Base-by-base conservation (phyloP, 2,329 filamentous ascomycete species). In the Claviceps capensis region DNA sequence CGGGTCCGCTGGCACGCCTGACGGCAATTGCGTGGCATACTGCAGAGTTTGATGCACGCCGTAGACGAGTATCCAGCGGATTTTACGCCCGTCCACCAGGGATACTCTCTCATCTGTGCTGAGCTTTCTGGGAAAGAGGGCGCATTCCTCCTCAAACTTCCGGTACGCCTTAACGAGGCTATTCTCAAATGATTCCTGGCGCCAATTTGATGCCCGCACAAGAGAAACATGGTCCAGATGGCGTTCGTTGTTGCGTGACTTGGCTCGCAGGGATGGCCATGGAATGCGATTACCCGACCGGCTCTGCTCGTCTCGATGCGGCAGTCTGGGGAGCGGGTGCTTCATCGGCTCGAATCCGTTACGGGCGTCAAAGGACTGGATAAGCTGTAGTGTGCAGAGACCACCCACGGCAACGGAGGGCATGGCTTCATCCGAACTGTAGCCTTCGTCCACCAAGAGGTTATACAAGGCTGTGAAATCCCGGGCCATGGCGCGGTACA, bases 21-120 rank as follows among this genome's bases (percentile, higher is more conserved):
- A 62, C 0, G 86, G 82, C 0, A 77, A 71, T 37, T 76, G 69
- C 1, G 79, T 83, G 40, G 81, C 81, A 50, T 78, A 79, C 9
- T 77, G 74, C 1, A 93, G 73, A n/a, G 81, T 82, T 62, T 93
- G 87, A 52, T 88, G 76, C 3, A 81, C 75, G 17, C 81, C 76
- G 60, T 91, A 91, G 6, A 91, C 75, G 38, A 90, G 63, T 34
- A 90, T 78, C 86, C 86, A 93, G 41, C 86, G 76, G 16, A 89
- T 77, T 64, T 88, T 90, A 42, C 87, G 79, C 1, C 80, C 85
- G 56, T 91, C 86, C 8, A 75, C 70, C 11, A 80, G 67, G 0
- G 66, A 66, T 2, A 70, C 60, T 60, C 78, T 81, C 38, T 81
- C 77, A 5, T 64, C 54, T 52, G 78, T 79, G 53, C 83, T 78